phyloP scores from a whole-genome alignment of 768 basidiomycete genomes.

The Cyathus striatus region DNA sequence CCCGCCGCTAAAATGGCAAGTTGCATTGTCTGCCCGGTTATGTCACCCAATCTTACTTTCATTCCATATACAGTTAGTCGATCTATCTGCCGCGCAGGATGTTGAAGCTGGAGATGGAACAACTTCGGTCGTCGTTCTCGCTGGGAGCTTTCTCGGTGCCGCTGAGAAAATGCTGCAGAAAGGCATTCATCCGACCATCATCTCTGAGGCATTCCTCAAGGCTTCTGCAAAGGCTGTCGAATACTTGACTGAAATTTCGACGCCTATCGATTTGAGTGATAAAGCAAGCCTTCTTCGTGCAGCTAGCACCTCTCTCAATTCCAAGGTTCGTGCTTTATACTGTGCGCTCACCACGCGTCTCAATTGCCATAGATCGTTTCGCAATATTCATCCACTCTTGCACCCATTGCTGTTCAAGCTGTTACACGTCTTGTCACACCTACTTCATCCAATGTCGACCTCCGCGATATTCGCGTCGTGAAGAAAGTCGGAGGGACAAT shows the following conservation, averaged over 20 bases:
- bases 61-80: constrained; percentile 67
- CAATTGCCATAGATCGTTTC: constrained; percentile 76
- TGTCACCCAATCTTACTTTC: constrained; percentile 1
- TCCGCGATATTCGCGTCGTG: constrained; percentile 92
- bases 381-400: constrained; percentile 95
- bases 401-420: constrained; percentile 97
- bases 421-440: constrained; percentile 88
- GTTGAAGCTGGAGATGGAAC: constrained; percentile 98
- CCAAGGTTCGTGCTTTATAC: constrained; percentile 56
- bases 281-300: constrained; percentile 81
- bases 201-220: constrained; percentile 91
- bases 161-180: constrained; percentile 96
- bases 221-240: constrained; percentile 93
- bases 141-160: constrained; percentile 87
- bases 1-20: constrained; percentile 97
- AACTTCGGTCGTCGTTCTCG: constrained; percentile 94
- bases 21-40: constrained; percentile 5
- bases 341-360: constrained; percentile 2
- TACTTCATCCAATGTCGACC: constrained; percentile 91
- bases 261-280: constrained; percentile 88
- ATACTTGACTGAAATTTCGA: constrained; percentile 87
- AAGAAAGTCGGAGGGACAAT: constrained; percentile 99
- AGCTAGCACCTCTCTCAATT: constrained; percentile 93
- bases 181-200: constrained; percentile 96
- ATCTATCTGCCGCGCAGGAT: constrained; percentile 96